phyloP scores from a whole-genome alignment of 2,329 filamentous ascomycete genomes.

The Aspergillus pseudoterreus region DNA sequence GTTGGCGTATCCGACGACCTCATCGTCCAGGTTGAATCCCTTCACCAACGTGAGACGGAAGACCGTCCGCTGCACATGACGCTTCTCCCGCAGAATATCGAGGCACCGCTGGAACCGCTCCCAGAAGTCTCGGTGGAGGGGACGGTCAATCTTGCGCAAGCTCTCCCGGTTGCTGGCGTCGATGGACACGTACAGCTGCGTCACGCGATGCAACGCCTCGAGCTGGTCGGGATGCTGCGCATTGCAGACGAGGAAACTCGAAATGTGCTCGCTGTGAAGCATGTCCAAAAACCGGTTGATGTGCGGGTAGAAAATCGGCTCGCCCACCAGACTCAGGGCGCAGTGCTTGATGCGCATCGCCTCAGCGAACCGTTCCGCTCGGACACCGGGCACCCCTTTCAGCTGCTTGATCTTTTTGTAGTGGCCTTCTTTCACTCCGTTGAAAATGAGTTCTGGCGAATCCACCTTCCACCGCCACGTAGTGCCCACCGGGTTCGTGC shows the following conservation, averaged over 20 bases:
- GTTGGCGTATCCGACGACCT: constrained; percentile 83
- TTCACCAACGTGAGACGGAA: constrained; percentile 95
- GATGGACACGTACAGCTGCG: constrained; percentile 93
- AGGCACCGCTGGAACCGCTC: constrained; percentile 89
- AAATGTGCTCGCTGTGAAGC: constrained; percentile 82
- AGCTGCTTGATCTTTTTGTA: constrained; percentile 98
- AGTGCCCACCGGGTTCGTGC: constrained; percentile 93
- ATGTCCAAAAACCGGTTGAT: constrained; percentile 88
- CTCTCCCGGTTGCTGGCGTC: constrained; percentile 89
- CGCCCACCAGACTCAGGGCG: constrained; percentile 84
- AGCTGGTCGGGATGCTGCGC: constrained; percentile 93
- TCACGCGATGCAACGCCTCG: constrained; percentile 75
- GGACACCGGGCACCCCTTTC: constrained; percentile 86
- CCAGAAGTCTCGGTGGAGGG: constrained; percentile 95
- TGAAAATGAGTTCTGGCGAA: constrained; percentile 81
- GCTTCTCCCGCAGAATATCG: constrained; percentile 79
- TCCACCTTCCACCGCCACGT: constrained; percentile 97
- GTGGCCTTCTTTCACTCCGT: constrained; percentile 84
- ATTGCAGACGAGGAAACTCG: constrained; percentile 93
- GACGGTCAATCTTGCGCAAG: constrained; percentile 82
- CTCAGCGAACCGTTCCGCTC: constrained; percentile 86
- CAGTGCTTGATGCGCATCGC: constrained; percentile 93
- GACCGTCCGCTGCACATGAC: constrained; percentile 84
- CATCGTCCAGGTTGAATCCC: constrained; percentile 95
- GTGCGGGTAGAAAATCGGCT: constrained; percentile 98